A percentile compares a stretch with the other conserved stretches of the same genome.
Evolutionary conservation across 83 land plant genomes (phyloP).

Genomic region (Picea abies): DNA sequence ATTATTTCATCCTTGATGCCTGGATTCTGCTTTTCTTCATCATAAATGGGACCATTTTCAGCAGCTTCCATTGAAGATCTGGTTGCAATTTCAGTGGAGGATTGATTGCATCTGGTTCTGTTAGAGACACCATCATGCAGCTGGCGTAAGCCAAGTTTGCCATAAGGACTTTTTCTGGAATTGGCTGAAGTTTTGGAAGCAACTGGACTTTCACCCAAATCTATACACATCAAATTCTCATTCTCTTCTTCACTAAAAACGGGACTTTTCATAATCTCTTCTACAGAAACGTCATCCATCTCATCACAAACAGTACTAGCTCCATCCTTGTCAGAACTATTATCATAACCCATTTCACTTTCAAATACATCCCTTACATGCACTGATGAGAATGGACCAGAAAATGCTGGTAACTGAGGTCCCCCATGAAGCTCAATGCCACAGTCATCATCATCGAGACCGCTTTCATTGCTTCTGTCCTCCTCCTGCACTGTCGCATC

Average conservation of each 20-base stretch:
- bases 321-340: slow-evolving; percentile 17
- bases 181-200: slow-evolving; percentile 3
- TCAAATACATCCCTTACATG: slow-evolving; percentile 17
- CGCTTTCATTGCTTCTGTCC: slow-evolving; percentile 10
- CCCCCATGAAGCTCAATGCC: slow-evolving; percentile 10
- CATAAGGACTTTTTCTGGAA: neutral
- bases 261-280: slow-evolving; percentile 30
- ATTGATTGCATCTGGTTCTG: slow-evolving; percentile 2
- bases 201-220: slow-evolving; percentile 25
- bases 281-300: slow-evolving; percentile 17
- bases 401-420: slow-evolving; percentile 22
- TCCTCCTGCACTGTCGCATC: neutral
- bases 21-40: neutral
- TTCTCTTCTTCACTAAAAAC: slow-evolving; percentile 27
- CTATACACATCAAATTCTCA: slow-evolving; percentile 19
- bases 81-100: neutral
- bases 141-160: slow-evolving; percentile 4
- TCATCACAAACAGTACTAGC: slow-evolving; percentile 19
- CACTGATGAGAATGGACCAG: slow-evolving; percentile 21
- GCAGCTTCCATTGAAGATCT: neutral
- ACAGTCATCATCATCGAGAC: neutral
- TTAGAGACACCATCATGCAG: slow-evolving; percentile 4
- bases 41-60: slow-evolving; percentile 13
- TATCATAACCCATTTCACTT: slow-evolving; percentile 14
- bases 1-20: slow-evolving; percentile 1